Conservation (phyloP, 1,284 basidiomycete genomes). For the Xerocomus amazonicus region DNA sequence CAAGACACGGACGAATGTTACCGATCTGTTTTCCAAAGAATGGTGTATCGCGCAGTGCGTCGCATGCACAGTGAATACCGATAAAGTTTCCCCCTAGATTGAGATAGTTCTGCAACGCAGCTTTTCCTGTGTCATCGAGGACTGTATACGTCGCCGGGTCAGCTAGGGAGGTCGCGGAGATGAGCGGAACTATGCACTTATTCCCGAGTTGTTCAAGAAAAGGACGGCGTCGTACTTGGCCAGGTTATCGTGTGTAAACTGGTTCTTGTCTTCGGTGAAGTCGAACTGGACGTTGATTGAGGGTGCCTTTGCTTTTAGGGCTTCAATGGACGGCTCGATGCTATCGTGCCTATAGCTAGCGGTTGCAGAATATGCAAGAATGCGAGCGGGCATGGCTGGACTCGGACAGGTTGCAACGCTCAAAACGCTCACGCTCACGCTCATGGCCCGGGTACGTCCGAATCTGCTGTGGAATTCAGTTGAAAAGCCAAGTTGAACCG, state of each 20-base stretch:
- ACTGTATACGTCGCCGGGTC: conserved; percentile 36
- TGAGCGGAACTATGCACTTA: conserved; percentile 38
- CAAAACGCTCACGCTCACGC: too few relatives aligned
- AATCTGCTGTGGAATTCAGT: conserved; percentile 10
- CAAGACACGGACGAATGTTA: conserved; percentile 1
- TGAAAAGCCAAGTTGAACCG: conserved; percentile 4
- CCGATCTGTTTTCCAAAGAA: conserved; percentile 53
- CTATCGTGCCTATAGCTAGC: conserved; percentile 57
- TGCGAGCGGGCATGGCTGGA: conserved; percentile 28
- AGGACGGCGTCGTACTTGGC: conserved; percentile 53
- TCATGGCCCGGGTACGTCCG: too few relatives aligned
- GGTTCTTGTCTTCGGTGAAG: conserved; percentile 51
- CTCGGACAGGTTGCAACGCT: too few relatives aligned
- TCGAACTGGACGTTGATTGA: conserved; percentile 49
- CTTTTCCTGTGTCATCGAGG: conserved; percentile 51
- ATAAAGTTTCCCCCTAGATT: conserved; percentile 69
- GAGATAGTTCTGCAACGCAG: conserved; percentile 57
- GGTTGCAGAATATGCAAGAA: conserved; percentile 44
- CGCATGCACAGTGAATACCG: conserved; percentile 68
- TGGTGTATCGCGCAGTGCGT: conserved; percentile 61
- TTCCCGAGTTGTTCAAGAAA: conserved; percentile 61
- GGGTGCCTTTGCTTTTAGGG: conserved; percentile 42
- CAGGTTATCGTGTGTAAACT: conserved; percentile 50
- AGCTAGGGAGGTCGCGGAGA: not conserved
- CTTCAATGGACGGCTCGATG: conserved; percentile 59